A percentile compares a stretch with the other conserved stretches of the same genome.
Evolutionary conservation across 2,329 filamentous ascomycete genomes (phyloP).

Genomic region (Parasarocladium wereldwijsianum): DNA sequence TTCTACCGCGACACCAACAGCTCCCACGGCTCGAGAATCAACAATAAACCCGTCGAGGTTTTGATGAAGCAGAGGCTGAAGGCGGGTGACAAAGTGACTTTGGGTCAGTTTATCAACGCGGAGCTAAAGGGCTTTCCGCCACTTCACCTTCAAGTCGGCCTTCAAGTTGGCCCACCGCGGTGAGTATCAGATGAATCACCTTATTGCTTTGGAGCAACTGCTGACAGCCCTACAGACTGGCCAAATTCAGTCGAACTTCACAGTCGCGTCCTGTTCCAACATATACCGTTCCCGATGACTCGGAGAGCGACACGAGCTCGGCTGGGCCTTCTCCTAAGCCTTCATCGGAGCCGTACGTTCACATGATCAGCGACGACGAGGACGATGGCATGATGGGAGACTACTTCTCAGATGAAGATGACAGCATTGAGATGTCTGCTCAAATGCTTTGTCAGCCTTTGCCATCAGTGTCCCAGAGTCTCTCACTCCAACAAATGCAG

Average conservation of each 20-base stretch:
- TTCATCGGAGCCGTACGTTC: not conserved
- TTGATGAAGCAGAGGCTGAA: conserved; percentile 9
- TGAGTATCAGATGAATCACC: conserved; percentile 6
- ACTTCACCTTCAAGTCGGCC: conserved; percentile 18
- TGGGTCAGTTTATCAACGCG: conserved; percentile 21
- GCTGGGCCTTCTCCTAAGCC: too few species aligned
- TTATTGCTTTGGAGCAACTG: not conserved
- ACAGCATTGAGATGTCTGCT: not conserved
- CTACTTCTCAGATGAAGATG: not conserved
- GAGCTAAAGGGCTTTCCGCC: conserved; percentile 20
- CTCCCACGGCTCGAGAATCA: conserved; percentile 38
- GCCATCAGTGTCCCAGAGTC: too few species aligned
- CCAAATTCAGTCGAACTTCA: conserved; percentile 7
- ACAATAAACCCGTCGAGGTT: conserved; percentile 13
- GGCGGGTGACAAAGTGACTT: conserved; percentile 18
- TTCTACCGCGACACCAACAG: conserved; percentile 31
- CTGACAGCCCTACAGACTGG: conserved; percentile 13
- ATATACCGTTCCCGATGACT: conserved; percentile 28
- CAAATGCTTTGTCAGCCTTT: not conserved
- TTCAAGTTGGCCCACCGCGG: conserved; percentile 14
- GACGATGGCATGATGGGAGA: not conserved
- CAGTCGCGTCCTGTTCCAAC: too few species aligned
- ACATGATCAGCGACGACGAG: not conserved
- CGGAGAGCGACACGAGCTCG: conserved; percentile 14
- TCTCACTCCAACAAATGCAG: not conserved